Conservation (phyloP, 345 rosid genomes). For the Leavenworthia alabamica region DNA sequence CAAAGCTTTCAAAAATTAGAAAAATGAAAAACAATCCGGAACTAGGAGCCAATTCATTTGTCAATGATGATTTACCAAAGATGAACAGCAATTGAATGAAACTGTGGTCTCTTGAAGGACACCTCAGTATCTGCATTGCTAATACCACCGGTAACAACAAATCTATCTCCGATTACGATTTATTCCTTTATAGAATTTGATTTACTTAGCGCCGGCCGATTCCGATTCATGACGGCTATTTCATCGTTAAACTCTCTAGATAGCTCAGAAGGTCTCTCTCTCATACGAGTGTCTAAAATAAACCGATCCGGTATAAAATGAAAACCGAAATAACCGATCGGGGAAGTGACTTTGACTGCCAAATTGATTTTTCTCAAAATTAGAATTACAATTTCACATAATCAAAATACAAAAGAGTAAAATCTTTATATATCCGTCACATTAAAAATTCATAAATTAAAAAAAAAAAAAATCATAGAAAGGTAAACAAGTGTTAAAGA, state of each 20-base stretch:
- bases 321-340: neutral
- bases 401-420: no score
- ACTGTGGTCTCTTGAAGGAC: conserved; percentile 13
- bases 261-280: neutral
- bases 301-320: neutral
- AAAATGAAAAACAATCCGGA: neutral
- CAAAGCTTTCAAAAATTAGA: neutral
- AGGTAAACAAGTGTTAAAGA: neutral
- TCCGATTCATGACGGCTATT: neutral
- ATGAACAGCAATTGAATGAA: conserved; percentile 21
- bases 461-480: neutral
- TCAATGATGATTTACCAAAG: conserved; percentile 25
- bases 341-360: no score
- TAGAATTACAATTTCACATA: no score
- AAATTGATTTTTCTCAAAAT: no score
- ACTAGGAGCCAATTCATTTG: neutral
- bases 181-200: neutral
- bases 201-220: conserved; percentile 16
- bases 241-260: neutral
- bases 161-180: conserved; percentile 1
- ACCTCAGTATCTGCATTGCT: conserved; percentile 30
- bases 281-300: neutral
- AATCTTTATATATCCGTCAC: no score
- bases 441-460: neutral
- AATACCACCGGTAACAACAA: neutral